phyloP scores from a whole-genome alignment of 2,329 filamentous ascomycete genomes.

The Arthrocladium fulminans region DNA sequence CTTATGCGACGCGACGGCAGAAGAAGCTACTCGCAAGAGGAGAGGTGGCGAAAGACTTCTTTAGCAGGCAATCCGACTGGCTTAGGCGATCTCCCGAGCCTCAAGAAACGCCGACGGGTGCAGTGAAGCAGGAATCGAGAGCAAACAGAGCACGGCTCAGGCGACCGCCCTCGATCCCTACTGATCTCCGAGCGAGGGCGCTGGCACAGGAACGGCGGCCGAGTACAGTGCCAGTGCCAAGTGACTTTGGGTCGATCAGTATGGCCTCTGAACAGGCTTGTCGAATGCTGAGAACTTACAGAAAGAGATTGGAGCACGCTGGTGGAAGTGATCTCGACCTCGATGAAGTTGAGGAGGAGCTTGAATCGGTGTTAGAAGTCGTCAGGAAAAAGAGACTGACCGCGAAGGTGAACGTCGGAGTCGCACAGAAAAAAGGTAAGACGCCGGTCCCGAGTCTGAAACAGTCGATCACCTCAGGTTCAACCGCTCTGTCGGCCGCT shows the following conservation, averaged over 20 bases:
- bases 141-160: slow-evolving; percentile 34
- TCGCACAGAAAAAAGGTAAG: background rate
- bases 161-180: slow-evolving; percentile 28
- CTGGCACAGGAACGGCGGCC: slow-evolving; percentile 29
- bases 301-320: slow-evolving; percentile 42
- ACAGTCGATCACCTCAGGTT: background rate
- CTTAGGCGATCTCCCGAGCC: slow-evolving; percentile 18
- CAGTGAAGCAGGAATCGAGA: slow-evolving; percentile 22
- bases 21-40: slow-evolving; percentile 22
- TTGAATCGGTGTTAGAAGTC: slow-evolving; percentile 40
- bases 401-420: background rate
- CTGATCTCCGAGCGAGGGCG: slow-evolving; percentile 42
- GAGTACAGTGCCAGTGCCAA: slow-evolving; percentile 21
- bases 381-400: slow-evolving; percentile 32
- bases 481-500: background rate
- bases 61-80: background rate
- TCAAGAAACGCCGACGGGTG: slow-evolving; percentile 18
- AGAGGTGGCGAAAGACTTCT: slow-evolving; percentile 11
- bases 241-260: slow-evolving; percentile 41
- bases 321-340: slow-evolving; percentile 42
- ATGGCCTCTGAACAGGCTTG: slow-evolving; percentile 50
- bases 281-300: slow-evolving; percentile 48
- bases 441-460: background rate
- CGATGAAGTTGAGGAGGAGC: slow-evolving; percentile 49
- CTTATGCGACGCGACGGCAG: slow-evolving; percentile 25